Percentiles rank a stretch among this genome's conserved stretches.
Conservation (phyloP, 768 basidiomycete genomes). For the Xerocomus spinulosus region DNA sequence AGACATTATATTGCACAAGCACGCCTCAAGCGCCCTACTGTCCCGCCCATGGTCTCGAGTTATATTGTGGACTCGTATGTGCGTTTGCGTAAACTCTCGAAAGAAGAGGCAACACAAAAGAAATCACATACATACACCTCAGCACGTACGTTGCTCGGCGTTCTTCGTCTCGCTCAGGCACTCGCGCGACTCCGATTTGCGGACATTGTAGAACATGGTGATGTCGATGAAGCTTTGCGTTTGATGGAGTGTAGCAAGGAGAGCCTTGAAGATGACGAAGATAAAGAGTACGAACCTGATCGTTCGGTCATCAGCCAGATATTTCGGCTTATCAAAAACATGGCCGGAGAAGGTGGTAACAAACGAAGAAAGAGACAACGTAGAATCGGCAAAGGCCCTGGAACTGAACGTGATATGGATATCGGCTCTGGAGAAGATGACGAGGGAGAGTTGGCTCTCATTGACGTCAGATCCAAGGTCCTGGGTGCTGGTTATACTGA, state of each 20-base stretch:
- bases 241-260: slow-evolving; percentile 97
- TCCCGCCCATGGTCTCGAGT: slow-evolving; percentile 81
- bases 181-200: slow-evolving; percentile 88
- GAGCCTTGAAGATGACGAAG: slow-evolving; percentile 77
- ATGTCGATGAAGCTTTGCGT: slow-evolving; percentile 95
- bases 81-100: slow-evolving; percentile 86
- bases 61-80: slow-evolving; percentile 97
- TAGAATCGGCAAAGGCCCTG: slow-evolving; percentile 65
- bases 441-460: slow-evolving; percentile 71
- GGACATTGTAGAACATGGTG: slow-evolving; percentile 71
- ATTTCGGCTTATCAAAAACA: slow-evolving; percentile 86
- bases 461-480: slow-evolving; percentile 84
- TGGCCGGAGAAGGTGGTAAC: slow-evolving; percentile 49
- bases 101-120: slow-evolving; percentile 84
- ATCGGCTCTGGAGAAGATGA: slow-evolving; percentile 67
- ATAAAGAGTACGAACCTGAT: slow-evolving; percentile 66
- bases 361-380: slow-evolving; percentile 42
- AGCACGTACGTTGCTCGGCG: slow-evolving; percentile 89
- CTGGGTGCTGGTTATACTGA: slow-evolving; percentile 89
- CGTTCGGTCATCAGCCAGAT: slow-evolving; percentile 79
- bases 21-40: slow-evolving; percentile 82
- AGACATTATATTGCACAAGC: slow-evolving; percentile 96
- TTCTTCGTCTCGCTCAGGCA: slow-evolving; percentile 91
- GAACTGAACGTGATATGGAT: slow-evolving; percentile 64
- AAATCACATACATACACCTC: slow-evolving; percentile 94